Base-by-base conservation (phyloP, 768 basidiomycete species). In the Mycena filopes region DNA sequence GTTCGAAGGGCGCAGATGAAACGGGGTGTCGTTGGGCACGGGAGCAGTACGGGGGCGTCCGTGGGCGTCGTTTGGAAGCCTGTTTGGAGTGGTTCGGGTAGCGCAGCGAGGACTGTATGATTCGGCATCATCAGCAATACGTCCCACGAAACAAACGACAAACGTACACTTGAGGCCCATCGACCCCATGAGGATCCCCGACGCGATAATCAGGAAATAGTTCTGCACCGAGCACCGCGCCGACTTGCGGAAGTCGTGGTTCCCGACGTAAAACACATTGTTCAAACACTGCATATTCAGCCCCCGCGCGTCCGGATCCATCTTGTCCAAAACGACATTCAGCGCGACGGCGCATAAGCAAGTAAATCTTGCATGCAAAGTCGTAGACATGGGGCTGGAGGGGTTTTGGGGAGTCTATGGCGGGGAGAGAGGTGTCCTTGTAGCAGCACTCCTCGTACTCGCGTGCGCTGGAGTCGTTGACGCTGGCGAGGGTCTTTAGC, bases 341-440 rank as follows among this genome's bases (percentile, higher is more conserved):
- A 47, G 81, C 85, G 47, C 89, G 84, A 70, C 95, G 83, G 49
- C 90, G 82, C 93, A 96, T 94, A 25, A 96, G 74, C 12, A 95
- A 77, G 76, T 96, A 98, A 15, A 92, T 85, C 70, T 88, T 84
- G 3, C 91, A 93, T 0, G 96, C 96, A 46, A 95, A 78, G 66
- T 97, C 95, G 73, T 95, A 98, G 13, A 93, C 74, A 79, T 96
- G 95, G 2, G 96, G 95, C 72, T 94, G 93, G 18, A 94, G 81
- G 23, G 88, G 83, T 47, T 85, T 79, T 1, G 84, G 82, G 0
- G 88, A 84, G 69, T 86, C 85, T 1, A 80, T 84, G 70, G 87
- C 81, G 13, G 87, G 82, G 26, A 91, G 78, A 68, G 82, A 82
- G 43, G 92, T 93, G 76, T 94, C 92, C 77, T 88, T 91, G 84